Conservation (phyloP, 176 grass and related monocot genomes). For the Oryza glaberrima region DNA sequence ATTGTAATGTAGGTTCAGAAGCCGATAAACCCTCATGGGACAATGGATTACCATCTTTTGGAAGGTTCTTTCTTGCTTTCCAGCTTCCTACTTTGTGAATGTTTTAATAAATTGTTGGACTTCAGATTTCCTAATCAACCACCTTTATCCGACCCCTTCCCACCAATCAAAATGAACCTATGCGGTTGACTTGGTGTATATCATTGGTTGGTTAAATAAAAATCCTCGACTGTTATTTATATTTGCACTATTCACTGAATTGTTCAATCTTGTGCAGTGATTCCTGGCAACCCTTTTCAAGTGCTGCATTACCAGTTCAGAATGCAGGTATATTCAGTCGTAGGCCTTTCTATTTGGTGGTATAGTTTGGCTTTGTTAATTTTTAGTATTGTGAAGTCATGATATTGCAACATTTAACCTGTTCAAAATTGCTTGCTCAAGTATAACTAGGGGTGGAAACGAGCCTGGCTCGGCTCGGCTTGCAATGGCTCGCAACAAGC, state of each 20-base stretch:
- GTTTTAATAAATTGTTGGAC: slow-evolving; percentile 14
- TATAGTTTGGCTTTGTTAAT: not conserved
- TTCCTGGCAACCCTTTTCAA: slow-evolving; percentile 72
- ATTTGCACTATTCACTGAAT: slow-evolving; percentile 30
- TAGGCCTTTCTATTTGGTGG: not conserved
- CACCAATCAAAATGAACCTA: not conserved
- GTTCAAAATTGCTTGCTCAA: slow-evolving; percentile 9
- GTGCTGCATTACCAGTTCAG: slow-evolving; percentile 42
- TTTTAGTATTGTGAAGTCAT: slow-evolving; percentile 6
- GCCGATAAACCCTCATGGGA: slow-evolving; percentile 69
- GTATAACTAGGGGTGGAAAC: not conserved
- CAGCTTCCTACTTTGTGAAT: slow-evolving; percentile 17
- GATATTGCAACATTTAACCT: not conserved
- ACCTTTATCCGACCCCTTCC: not conserved
- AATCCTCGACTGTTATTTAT: slow-evolving; percentile 11
- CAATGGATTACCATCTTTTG: slow-evolving; percentile 73
- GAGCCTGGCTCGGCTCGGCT: no score
- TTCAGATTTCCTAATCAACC: slow-evolving; percentile 11
- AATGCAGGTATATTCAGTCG: slow-evolving; percentile 56
- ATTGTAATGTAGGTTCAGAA: slow-evolving; percentile 61
- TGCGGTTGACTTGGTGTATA: not conserved
- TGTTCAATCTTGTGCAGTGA: slow-evolving; percentile 52
- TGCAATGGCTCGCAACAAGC: no score
- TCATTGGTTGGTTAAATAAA: slow-evolving; percentile 17
- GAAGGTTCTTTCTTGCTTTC: slow-evolving; percentile 58